These are phyloP conservation scores for Anastatica hierochuntica DNA, from an alignment of 345 rosid species.

Conservation along the genomic window DNA sequence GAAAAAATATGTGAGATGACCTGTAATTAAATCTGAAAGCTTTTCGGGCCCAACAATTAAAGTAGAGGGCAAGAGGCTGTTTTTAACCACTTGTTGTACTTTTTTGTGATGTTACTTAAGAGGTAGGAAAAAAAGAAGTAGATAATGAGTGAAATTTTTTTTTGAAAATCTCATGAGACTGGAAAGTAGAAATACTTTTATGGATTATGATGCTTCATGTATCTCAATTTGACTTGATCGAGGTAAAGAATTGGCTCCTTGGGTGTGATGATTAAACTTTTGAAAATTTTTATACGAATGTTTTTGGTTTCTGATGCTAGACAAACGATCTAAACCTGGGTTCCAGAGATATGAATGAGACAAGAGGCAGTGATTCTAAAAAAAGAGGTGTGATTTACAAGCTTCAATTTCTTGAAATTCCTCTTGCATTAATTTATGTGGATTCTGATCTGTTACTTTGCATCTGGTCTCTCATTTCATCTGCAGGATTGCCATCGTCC, in stretches of 20 bases:
- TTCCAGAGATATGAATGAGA: slow-evolving; percentile 16
- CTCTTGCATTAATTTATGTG: not conserved
- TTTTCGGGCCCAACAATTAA: not conserved
- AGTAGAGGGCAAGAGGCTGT: not conserved
- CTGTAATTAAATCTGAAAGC: not conserved
- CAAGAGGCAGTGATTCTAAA: slow-evolving; percentile 1
- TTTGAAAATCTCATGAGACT: not conserved
- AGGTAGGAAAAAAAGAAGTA: not conserved
- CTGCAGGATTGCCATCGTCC: slow-evolving; percentile 24
- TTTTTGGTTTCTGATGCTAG: slow-evolving; percentile 21
- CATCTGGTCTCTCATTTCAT: slow-evolving; percentile 1
- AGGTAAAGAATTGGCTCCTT: not conserved
- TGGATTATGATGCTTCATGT: not conserved
- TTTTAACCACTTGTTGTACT: not conserved
- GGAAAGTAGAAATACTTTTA: not conserved
- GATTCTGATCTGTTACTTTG: not conserved
- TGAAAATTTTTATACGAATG: not conserved
- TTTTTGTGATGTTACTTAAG: not conserved
- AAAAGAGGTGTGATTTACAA: slow-evolving; percentile 17
- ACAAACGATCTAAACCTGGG: slow-evolving; percentile 8
- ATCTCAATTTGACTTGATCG: not conserved
- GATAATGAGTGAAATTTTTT: not conserved
- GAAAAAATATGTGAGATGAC: not conserved
- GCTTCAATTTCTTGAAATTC: not conserved
- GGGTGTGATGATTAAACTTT: not conserved